Evolutionary conservation across 352 stramenopile species (phyloP), one percentile per base, ranked within the genome.

Genomic region (Phytophthora pluvialis): DNA sequence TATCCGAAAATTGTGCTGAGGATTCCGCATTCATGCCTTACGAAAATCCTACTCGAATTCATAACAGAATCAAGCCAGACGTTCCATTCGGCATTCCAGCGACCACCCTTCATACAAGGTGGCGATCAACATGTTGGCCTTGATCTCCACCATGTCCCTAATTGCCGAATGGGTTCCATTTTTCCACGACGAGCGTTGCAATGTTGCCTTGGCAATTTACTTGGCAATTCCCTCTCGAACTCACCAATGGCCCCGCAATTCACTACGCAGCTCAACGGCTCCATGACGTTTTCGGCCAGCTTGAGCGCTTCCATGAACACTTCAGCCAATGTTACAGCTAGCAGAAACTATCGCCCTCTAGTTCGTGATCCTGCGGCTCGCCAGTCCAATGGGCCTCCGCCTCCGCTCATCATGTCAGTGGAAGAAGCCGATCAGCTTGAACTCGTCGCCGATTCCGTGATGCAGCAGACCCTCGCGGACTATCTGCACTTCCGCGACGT

Each of bases 401-500:
- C 48, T 3, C 25, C 53, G 12, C 60, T 82, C 3, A 51, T 56
- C 29, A 62, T 80, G 39, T 70, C 74, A 32, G 38, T 60, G 1
- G 39, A 64, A 55, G 60, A 78, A 54, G 49, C 57, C 2, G 31
- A 68, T 26, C 47, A 64, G 13, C 72, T 78, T 15, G 52, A 79
- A 32, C 18, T 45, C 18, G 44, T 78, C 39, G 74, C 65, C 2
- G 61, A 77, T 21, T 49, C 53, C 16, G 64, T 78, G 18, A 55
- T 78, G 64, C 33, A 64, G 15, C 67, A 80, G 39, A 69, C 68
- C 10, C 40, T 80, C 12, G 42, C 16, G 15, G 62, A 76, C 36
- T 82, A 80, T 32, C 39, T 64, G 26, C 60, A 75, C 25, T 76
- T 80, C 40, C 74, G 71, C 5, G 70, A 77, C 25, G 46, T 66